Evolutionary conservation across 2,329 filamentous ascomycete species (phyloP).

Genomic region (Ascosphaera aggregata): DNA sequence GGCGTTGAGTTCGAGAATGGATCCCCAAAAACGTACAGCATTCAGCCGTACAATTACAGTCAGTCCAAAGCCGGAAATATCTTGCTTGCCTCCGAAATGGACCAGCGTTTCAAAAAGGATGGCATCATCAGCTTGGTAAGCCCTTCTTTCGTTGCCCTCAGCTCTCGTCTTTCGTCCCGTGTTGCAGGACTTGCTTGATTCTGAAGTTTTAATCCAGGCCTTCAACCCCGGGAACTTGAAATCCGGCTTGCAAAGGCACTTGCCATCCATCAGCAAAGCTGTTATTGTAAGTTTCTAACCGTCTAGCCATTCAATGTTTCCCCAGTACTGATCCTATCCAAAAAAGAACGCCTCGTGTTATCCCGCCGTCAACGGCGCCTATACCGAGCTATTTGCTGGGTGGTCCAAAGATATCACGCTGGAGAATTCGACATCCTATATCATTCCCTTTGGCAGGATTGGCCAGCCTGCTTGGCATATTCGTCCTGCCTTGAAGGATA

Average conservation of each 20-base stretch:
- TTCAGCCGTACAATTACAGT: conserved; percentile 10
- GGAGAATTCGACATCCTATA: conserved; percentile 11
- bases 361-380: conserved; percentile 18
- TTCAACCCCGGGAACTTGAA: conserved; percentile 16
- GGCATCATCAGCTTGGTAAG: conserved; percentile 5
- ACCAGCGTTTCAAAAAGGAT: conserved; percentile 7
- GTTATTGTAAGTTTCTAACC: neutral
- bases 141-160: neutral
- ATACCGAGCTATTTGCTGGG: conserved; percentile 26
- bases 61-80: conserved; percentile 16
- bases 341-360: conserved; percentile 3
- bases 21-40: conserved; percentile 7
- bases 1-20: conserved; percentile 10
- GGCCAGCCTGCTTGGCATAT: neutral
- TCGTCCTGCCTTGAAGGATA: conserved; percentile 7
- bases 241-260: conserved; percentile 10
- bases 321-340: conserved; percentile 6
- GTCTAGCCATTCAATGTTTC: conserved; percentile 6
- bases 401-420: conserved; percentile 21
- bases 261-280: conserved; percentile 6
- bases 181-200: neutral
- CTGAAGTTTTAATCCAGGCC: neutral
- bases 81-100: conserved; percentile 13
- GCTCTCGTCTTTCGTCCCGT: neutral
- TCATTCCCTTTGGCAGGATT: conserved; percentile 7